Evolutionary conservation across 2,329 filamentous ascomycete species (phyloP), one percentile per base, ranked within the genome.

Genomic region (Podosphaera leucotricha): DNA sequence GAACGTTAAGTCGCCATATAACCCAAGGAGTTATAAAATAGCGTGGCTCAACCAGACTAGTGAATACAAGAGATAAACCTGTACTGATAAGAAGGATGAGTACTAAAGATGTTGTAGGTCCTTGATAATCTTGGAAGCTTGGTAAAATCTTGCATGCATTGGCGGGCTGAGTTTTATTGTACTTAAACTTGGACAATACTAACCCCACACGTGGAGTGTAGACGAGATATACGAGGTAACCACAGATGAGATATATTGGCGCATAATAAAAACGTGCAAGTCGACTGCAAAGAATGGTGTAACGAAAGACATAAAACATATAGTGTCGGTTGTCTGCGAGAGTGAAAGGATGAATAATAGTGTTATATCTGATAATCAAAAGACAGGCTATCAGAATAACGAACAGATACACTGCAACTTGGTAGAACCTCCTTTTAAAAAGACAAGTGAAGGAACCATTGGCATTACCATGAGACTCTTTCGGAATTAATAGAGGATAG

Each of bases 11-110:
- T 0, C 90, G 71, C 83, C 86, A 95, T 54, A 94, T 76, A 7
- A 94, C 71, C 84, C 85, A 98, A 0, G 87, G 86, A 11, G 94
- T 68, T 57, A 98, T 92, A 60, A 93, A 93, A 61, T 98, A 98
- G 13, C 90, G 73, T 13, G 90, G 90, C 59, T 98, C 90, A 8
- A 98, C 87, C 0, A 98, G 70, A 0, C 90, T 86, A 0, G 90
- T 86, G 0, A 84, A 90, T 44, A 93, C 64, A 11, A 98, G 70
- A 0, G 82, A 87, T 2, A 93, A 66, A 0, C 77, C 57, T 0
- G 85, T 85, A 0, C 86, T 71, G 3, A 75, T 62, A 6, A 93
- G 59, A 49, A 72, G 67, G 20, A 77, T 61, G 22, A 77, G 57
- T 1, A 62, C 63, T 1, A 68, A 72, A 0, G 71, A 74, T 0